Evolutionary conservation across 495 filamentous ascomycete genomes (phyloP).

Genomic region (Hypoxylon rickii): DNA sequence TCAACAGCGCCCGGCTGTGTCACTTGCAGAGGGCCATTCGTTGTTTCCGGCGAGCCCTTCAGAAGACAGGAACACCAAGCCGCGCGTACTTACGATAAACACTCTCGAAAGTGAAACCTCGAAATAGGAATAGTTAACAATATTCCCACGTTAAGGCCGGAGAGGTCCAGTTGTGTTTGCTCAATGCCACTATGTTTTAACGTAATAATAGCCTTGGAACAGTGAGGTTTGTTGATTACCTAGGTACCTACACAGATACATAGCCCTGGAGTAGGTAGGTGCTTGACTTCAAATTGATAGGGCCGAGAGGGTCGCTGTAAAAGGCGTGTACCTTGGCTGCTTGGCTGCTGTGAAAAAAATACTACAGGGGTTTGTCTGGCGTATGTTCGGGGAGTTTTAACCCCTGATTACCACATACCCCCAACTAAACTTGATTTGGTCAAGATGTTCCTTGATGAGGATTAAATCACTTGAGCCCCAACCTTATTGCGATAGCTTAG

Average conservation of each 20-base stretch:
- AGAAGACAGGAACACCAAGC: conserved; percentile 23
- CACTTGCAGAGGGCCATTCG: too few relatives aligned
- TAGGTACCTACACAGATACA: too few relatives aligned
- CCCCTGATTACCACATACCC: conserved; percentile 16
- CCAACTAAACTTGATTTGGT: conserved; percentile 17
- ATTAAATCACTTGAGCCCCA: conserved; percentile 24
- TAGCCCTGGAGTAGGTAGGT: too few relatives aligned
- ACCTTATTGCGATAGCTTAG: conserved; percentile 35
- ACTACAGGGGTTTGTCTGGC: conserved; percentile 28
- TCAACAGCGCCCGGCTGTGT: too few relatives aligned
- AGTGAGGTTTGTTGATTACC: too few relatives aligned
- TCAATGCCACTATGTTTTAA: too few relatives aligned
- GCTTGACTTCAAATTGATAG: too few relatives aligned
- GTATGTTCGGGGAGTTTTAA: conserved; percentile 19
- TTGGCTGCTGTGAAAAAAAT: background rate
- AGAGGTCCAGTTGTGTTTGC: too few relatives aligned
- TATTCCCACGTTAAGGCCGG: too few relatives aligned
- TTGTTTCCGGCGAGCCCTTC: background rate
- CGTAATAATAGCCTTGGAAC: too few relatives aligned
- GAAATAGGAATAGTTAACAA: conserved; percentile 3
- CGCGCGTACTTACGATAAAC: conserved; percentile 14
- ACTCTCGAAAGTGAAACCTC: conserved; percentile 2
- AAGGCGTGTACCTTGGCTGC: too few relatives aligned
- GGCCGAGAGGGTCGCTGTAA: too few relatives aligned
- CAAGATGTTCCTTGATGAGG: conserved; percentile 5